Conservation (phyloP, 1,284 basidiomycete genomes). For the Sanghuangporus baumii region DNA sequence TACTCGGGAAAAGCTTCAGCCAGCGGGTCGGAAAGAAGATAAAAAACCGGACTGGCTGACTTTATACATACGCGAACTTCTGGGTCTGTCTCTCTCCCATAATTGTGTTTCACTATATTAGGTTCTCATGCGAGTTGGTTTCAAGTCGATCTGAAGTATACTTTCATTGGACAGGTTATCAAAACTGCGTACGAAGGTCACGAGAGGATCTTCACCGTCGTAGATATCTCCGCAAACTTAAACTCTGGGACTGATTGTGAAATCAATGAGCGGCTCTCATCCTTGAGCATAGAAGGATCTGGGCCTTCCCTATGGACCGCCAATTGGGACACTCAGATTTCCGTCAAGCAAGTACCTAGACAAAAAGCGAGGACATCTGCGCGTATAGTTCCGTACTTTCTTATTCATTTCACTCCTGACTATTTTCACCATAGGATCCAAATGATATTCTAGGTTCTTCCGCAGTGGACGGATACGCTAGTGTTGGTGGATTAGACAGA, state of each 20-base stretch:
- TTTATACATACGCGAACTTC: constrained; percentile 12
- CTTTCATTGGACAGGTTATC: constrained; percentile 7
- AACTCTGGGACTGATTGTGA: constrained; percentile 27
- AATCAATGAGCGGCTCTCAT: constrained; percentile 36
- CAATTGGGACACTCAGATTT: constrained; percentile 57
- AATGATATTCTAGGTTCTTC: constrained; percentile 39
- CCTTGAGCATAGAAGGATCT: constrained; percentile 35
- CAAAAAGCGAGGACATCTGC: constrained; percentile 12
- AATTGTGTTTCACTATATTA: background rate
- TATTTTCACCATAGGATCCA: constrained; percentile 19
- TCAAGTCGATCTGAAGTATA: constrained; percentile 16
- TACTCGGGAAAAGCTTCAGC: constrained; percentile 8
- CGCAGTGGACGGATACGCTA: constrained; percentile 53
- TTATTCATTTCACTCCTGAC: background rate
- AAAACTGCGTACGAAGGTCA: constrained; percentile 39
- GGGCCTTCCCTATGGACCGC: constrained; percentile 45
- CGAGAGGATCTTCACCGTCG: constrained; percentile 47
- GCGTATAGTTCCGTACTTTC: constrained; percentile 11
- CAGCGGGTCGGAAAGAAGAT: constrained; percentile 11
- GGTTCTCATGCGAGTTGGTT: background rate
- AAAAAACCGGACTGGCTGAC: constrained; percentile 13
- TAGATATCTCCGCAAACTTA: constrained; percentile 38
- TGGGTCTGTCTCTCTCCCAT: background rate
- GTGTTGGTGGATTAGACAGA: constrained; percentile 83
- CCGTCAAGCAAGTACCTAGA: constrained; percentile 32